Conservation (phyloP, 805 yeast genomes). For the Kazachstania psychrophila region DNA sequence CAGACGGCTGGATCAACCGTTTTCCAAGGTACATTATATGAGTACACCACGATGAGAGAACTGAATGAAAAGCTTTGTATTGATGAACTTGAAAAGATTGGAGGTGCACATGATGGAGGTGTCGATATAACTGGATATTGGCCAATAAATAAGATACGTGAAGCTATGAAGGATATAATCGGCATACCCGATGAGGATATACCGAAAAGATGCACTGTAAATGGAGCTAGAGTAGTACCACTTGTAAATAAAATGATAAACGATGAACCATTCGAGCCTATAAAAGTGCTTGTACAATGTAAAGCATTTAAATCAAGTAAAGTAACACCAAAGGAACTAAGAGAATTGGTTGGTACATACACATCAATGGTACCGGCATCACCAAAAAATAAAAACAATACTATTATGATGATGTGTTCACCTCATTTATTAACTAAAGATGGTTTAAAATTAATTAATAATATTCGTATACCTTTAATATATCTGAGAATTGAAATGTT, state of each 20-base stretch:
- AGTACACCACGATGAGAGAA: constrained; percentile 27
- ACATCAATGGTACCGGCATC: constrained; percentile 13
- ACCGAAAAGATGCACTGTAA: constrained; percentile 14
- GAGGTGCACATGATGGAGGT: constrained; percentile 30
- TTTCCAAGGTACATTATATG: constrained; percentile 29
- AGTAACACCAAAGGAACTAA: constrained; percentile 25
- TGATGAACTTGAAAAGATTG: constrained; percentile 17
- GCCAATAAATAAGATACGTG: constrained; percentile 15
- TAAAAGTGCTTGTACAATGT: constrained; percentile 26
- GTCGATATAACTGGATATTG: constrained; percentile 27
- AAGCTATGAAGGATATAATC: constrained; percentile 1
- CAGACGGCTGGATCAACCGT: constrained; percentile 22
- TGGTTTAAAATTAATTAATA: constrained; percentile 23
- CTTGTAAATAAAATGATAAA: constrained; percentile 10
- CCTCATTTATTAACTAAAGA: constrained; percentile 27
- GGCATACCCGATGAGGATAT: constrained; percentile 1
- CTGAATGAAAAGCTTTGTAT: constrained; percentile 20
- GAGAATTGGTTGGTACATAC: constrained; percentile 28
- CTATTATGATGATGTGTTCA: constrained; percentile 28
- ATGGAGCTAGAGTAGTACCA: constrained; percentile 16
- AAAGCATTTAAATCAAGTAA: constrained; percentile 24
- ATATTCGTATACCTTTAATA: constrained; percentile 23
- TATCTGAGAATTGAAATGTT: constrained; percentile 24
- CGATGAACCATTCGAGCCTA: constrained; percentile 5
- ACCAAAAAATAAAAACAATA: constrained; percentile 16